A percentile compares a stretch with the other conserved stretches of the same genome.
phyloP scores from a whole-genome alignment of 768 basidiomycete genomes.

The Leccinum longicurvipes region DNA sequence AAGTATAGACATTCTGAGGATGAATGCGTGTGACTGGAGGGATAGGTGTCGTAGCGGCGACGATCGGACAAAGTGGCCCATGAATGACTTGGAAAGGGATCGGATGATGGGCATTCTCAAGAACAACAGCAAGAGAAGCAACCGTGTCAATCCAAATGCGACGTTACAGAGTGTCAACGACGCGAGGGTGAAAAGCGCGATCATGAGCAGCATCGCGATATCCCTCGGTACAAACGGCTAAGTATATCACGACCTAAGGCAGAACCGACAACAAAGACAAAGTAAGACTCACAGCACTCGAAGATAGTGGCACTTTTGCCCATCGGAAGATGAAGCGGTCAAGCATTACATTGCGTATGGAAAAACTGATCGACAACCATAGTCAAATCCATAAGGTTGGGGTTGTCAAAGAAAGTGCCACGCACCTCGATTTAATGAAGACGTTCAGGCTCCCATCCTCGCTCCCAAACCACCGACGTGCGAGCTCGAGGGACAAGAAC shows the following conservation, averaged over 20 bases:
- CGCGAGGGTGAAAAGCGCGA: conserved; percentile 39
- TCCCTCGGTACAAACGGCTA: conserved; percentile 23
- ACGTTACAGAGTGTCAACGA: conserved; percentile 39
- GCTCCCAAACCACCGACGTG: conserved; percentile 24
- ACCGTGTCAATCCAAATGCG: conserved; percentile 45
- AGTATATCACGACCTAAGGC: neutral
- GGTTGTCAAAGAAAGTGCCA: conserved; percentile 8
- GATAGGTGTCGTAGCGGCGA: conserved; percentile 46
- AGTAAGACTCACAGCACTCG: conserved; percentile 17
- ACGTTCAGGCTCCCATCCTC: conserved; percentile 45
- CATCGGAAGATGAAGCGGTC: conserved; percentile 57
- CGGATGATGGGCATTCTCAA: conserved; percentile 54
- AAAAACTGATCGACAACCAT: conserved; percentile 43
- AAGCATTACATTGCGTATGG: conserved; percentile 56
- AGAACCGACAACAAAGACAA: neutral
- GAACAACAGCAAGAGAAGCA: conserved; percentile 48
- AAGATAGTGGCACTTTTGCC: conserved; percentile 21
- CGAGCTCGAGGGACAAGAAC: conserved; percentile 44
- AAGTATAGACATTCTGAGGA: conserved; percentile 49
- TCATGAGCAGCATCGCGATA: conserved; percentile 28
- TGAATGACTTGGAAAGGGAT: conserved; percentile 53
- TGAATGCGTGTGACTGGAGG: conserved; percentile 47
- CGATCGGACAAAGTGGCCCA: conserved; percentile 57
- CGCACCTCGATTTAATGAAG: conserved; percentile 67
- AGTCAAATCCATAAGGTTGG: conserved; percentile 3